These are phyloP conservation scores for Pelargonium citronellum DNA, from an alignment of 441 rosid species.

Conservation along the genomic window DNA sequence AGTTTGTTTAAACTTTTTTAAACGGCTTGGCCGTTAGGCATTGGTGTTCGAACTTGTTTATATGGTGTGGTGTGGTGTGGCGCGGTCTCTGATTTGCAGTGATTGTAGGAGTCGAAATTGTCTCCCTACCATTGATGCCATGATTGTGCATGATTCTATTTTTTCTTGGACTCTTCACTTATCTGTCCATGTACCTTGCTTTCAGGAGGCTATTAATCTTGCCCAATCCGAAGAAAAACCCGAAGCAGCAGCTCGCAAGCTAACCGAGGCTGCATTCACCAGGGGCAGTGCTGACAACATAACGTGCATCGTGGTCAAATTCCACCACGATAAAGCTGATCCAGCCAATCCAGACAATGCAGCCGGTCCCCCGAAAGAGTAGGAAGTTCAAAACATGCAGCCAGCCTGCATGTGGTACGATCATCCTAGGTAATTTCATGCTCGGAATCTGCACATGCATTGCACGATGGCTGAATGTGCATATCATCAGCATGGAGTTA, in stretches of 20 bases:
- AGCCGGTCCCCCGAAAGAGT: not conserved
- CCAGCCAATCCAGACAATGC: slow-evolving; percentile 17
- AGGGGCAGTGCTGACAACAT: slow-evolving; percentile 95
- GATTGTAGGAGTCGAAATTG: too few species aligned
- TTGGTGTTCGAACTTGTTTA: too few species aligned
- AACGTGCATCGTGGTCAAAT: slow-evolving; percentile 88
- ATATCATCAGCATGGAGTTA: slow-evolving; percentile 18
- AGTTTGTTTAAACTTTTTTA: too few species aligned
- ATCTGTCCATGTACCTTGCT: not conserved
- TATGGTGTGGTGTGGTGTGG: too few species aligned
- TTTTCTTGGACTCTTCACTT: not conserved
- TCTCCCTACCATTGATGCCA: too few species aligned
- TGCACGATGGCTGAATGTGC: slow-evolving; percentile 26
- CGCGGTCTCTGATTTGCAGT: too few species aligned
- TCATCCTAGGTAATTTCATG: not conserved
- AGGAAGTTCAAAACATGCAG: not conserved
- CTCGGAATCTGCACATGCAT: slow-evolving; percentile 24
- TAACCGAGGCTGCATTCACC: slow-evolving; percentile 74
- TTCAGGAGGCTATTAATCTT: slow-evolving; percentile 79
- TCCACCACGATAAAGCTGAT: slow-evolving; percentile 47
- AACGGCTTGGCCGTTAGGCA: too few species aligned
- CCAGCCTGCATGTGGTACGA: slow-evolving; percentile 19
- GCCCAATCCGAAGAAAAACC: slow-evolving; percentile 70
- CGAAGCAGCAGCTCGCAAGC: slow-evolving; percentile 71
- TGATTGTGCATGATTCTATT: too few species aligned